Evolutionary conservation across 2,329 filamentous ascomycete genomes (phyloP).

Genomic region (Venturia aucupariae): DNA sequence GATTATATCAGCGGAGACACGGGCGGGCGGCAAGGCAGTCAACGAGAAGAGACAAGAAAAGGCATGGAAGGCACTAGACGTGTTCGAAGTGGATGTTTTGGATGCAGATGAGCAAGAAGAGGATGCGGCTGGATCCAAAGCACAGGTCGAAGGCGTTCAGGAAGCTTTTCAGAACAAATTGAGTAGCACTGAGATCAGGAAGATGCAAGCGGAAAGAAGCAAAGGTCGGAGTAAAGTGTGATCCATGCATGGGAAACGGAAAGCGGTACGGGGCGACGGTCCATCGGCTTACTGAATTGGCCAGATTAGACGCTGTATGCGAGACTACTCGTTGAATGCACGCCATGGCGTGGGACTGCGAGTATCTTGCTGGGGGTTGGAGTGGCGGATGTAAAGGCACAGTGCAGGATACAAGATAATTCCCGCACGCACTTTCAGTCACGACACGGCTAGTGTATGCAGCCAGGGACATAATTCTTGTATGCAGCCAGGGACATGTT

Average conservation of each 20-base stretch:
- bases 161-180: conserved; percentile 73
- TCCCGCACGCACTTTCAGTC: conserved; percentile 2
- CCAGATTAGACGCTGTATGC: not conserved
- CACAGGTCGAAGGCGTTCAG: conserved; percentile 16
- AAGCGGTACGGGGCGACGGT: conserved; percentile 8
- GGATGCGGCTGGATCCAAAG: conserved; percentile 25
- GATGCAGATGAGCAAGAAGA: conserved; percentile 50
- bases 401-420: not conserved
- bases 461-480: too few species aligned
- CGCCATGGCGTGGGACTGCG: not conserved
- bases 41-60: conserved; percentile 71
- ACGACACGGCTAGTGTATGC: not conserved
- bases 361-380: not conserved
- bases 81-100: conserved; percentile 86
- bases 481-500: not conserved
- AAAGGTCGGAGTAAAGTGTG: conserved; percentile 21
- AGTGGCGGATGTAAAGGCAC: not conserved
- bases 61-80: conserved; percentile 65
- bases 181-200: conserved; percentile 77
- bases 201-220: conserved; percentile 26
- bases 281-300: conserved; percentile 5
- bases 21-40: conserved; percentile 71
- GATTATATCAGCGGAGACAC: conserved; percentile 81
- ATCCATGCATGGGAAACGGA: conserved; percentile 9
- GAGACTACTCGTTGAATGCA: not conserved